Conservation (phyloP, 768 basidiomycete genomes). For the Lentinula aciculospora region DNA sequence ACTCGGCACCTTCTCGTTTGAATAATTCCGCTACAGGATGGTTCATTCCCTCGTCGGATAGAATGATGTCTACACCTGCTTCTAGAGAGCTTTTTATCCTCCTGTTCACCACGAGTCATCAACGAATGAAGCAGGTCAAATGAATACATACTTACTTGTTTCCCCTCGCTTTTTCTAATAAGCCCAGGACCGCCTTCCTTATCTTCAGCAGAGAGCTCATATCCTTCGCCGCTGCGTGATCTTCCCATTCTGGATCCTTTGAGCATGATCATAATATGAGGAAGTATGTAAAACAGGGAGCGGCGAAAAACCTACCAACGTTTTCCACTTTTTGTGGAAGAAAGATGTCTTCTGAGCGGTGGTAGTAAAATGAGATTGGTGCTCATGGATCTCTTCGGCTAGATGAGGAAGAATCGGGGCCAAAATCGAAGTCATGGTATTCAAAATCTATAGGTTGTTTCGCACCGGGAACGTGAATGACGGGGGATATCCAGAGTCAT, state of each 20-base stretch:
- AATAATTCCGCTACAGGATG: slow-evolving; percentile 24
- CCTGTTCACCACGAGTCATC: slow-evolving; percentile 27
- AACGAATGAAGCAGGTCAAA: neutral
- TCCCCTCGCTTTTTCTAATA: slow-evolving; percentile 72
- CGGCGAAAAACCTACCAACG: slow-evolving; percentile 44
- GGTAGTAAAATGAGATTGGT: neutral
- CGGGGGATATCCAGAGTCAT: slow-evolving; percentile 9
- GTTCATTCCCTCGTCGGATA: slow-evolving; percentile 32
- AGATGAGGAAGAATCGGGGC: slow-evolving; percentile 89
- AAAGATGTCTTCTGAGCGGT: slow-evolving; percentile 49
- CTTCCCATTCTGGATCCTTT: slow-evolving; percentile 59
- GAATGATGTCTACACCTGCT: slow-evolving; percentile 62
- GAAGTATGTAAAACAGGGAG: neutral
- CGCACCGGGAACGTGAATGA: neutral
- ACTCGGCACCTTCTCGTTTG: slow-evolving; percentile 36
- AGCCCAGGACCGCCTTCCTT: slow-evolving; percentile 52
- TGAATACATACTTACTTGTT: slow-evolving; percentile 50
- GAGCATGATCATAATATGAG: neutral
- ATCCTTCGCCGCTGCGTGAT: slow-evolving; percentile 47
- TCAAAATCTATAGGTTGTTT: slow-evolving; percentile 43
- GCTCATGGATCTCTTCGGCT: slow-evolving; percentile 78
- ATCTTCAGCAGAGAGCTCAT: slow-evolving; percentile 62
- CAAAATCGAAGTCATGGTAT: slow-evolving; percentile 61
- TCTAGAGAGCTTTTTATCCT: slow-evolving; percentile 72
- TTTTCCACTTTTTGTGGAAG: slow-evolving; percentile 67